Percentiles rank a stretch among this genome's conserved stretches.
phyloP scores from a whole-genome alignment of 257 asterid species.

The Plantago ovata region DNA sequence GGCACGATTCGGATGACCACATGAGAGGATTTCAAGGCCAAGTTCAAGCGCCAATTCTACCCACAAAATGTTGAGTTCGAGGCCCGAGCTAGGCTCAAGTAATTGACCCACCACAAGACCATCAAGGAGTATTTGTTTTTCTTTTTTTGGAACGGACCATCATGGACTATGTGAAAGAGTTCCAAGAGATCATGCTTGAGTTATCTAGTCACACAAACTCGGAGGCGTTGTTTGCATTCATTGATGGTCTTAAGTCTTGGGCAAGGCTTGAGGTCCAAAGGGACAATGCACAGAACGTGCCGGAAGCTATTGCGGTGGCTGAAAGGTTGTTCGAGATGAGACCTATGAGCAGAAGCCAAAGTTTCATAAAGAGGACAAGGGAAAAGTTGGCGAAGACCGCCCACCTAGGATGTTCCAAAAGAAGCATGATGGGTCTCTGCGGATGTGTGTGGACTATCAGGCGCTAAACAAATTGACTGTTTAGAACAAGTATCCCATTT shows the following conservation, averaged over 20 bases:
- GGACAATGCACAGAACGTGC: not conserved
- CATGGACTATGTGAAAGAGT: conserved; percentile 2
- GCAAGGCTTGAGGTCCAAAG: not conserved
- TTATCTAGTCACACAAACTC: not conserved
- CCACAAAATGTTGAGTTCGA: too few species aligned
- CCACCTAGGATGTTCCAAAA: not conserved
- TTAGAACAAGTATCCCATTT: too few species aligned
- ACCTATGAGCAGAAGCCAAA: not conserved
- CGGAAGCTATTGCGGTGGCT: not conserved
- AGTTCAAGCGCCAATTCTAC: conserved; percentile 1
- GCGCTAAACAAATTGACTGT: too few species aligned
- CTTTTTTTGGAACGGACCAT: too few species aligned
- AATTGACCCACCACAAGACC: not conserved
- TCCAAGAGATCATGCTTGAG: not conserved
- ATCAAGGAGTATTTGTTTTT: too few species aligned
- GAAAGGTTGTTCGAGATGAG: not conserved
- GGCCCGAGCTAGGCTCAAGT: not conserved
- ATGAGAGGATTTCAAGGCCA: not conserved
- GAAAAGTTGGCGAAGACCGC: not conserved
- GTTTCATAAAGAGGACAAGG: not conserved
- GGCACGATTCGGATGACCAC: not conserved
- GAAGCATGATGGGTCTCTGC: too few species aligned
- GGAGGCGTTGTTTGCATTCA: not conserved
- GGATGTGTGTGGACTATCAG: too few species aligned
- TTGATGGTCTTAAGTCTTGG: not conserved